Base-by-base conservation (phyloP, 257 asterid genomes). In the Forsythia suspensa region DNA sequence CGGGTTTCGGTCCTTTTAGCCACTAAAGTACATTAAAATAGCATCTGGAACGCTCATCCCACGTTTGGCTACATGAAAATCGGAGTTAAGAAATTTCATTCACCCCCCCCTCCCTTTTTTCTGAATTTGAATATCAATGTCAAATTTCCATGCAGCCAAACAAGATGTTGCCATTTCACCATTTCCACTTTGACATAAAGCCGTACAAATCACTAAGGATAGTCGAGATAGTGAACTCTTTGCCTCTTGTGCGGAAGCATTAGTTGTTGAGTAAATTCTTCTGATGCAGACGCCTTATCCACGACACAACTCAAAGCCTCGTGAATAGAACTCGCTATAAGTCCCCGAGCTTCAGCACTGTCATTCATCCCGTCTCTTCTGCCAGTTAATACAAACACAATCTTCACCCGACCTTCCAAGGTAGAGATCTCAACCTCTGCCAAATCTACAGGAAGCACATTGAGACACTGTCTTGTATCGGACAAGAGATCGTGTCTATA, bases 361-460 rank as follows among this genome's bases (percentile, higher is more conserved):
- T 42, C 70, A 55, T 10, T 2, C 11, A 75, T 43, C 46, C 63
- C 75, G 40, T 72, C 74, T 55, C 78, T 82, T 21, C 36, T 42
- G 0, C 82, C 37, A 3, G 91, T 72, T 55, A 91, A 72, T 52
- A 90, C 68, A 81, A 92, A 85, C 6, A 82, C 91, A 21, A 73
- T 82, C 88, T 89, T 92, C 72, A 91, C 77, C 6, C 98, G 92
- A 61, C 87, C 82, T 77, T 89, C 92, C 83, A 92, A 80, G 0
- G 93, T 92, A 16, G 95, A 95, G 73, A 95, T 86, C 85, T 91
- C 94, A 0, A 91, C 83, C 80, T 89, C 88, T 52, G 87, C 48
- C 71, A 95, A 43, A 29, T 77, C 84, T 29, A 88, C 77, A 0
- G 79, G 79, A 61, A 91, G 90, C 34, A 79, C 80, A 13, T 61